Conservation (phyloP, 257 asterid species). For the Prunella vulgaris region DNA sequence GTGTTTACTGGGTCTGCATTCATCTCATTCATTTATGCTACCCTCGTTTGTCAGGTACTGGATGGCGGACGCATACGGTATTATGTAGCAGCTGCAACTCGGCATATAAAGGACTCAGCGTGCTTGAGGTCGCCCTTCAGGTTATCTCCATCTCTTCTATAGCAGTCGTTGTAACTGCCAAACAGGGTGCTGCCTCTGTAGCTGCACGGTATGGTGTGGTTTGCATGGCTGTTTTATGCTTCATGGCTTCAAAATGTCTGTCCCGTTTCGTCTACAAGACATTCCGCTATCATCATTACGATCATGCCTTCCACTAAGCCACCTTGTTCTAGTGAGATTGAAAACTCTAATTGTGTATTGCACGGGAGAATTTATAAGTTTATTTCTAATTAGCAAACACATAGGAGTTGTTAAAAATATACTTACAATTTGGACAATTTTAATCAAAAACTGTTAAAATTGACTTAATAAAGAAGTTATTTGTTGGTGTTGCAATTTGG, state of each 20-base stretch:
- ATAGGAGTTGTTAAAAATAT: no score
- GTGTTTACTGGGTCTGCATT: background rate
- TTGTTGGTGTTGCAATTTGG: no score
- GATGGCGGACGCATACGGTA: slow-evolving; percentile 73
- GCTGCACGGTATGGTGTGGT: slow-evolving; percentile 44
- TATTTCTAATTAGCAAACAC: no score
- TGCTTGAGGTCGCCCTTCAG: slow-evolving; percentile 46
- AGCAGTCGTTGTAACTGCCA: slow-evolving; percentile 65
- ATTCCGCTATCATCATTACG: slow-evolving; percentile 84
- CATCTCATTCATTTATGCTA: background rate
- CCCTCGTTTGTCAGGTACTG: slow-evolving; percentile 50
- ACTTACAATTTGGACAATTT: no score
- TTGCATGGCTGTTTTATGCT: slow-evolving; percentile 51
- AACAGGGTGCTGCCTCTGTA: slow-evolving; percentile 44
- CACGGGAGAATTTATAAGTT: no score
- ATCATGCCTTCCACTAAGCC: slow-evolving; percentile 63
- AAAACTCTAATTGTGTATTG: no score
- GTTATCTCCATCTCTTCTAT: slow-evolving; percentile 43
- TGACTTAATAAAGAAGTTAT: no score
- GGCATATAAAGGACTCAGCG: slow-evolving; percentile 56
- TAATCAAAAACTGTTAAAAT: no score
- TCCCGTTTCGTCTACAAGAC: slow-evolving; percentile 68
- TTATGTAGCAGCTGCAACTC: slow-evolving; percentile 65
- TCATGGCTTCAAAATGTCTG: slow-evolving; percentile 72
- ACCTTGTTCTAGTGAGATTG: background rate